Evolutionary conservation across 2,329 filamentous ascomycete species (phyloP).

Genomic region (Diaporthe capsici): DNA sequence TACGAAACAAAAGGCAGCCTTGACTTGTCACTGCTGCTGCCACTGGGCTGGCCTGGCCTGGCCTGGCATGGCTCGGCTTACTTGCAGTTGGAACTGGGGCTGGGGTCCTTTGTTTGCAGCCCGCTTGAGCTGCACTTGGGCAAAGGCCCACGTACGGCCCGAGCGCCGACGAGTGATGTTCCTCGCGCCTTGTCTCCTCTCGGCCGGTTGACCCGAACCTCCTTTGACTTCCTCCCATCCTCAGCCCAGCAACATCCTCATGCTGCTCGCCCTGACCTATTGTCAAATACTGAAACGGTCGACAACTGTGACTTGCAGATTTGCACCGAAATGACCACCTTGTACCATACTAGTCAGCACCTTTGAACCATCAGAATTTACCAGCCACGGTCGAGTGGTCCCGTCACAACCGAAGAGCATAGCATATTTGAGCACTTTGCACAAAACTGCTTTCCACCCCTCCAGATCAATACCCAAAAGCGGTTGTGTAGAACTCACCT

Average conservation of each 20-base stretch:
- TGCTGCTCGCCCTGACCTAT: not conserved
- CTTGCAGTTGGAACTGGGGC: constrained; percentile 1
- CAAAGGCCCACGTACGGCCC: not conserved
- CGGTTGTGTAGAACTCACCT: not conserved
- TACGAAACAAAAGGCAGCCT: constrained; percentile 12
- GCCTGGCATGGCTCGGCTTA: not conserved
- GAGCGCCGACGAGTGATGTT: not conserved
- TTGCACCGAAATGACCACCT: not conserved
- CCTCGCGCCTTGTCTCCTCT: not conserved
- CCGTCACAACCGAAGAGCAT: not conserved
- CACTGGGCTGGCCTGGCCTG: not conserved
- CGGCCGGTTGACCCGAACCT: not conserved
- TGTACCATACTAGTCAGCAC: not conserved
- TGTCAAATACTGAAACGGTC: not conserved
- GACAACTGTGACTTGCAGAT: no score
- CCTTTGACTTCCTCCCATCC: not conserved
- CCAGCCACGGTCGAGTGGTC: no score
- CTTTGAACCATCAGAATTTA: not conserved
- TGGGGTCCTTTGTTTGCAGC: constrained; percentile 1
- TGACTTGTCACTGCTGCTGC: not conserved
- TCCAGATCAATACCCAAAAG: not conserved
- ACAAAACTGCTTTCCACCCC: not conserved
- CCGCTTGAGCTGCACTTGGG: not conserved
- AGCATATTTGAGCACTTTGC: not conserved
- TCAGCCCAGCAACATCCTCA: not conserved